Base-by-base conservation (phyloP, 495 filamentous ascomycete genomes). In the Hypoxylon intermedium region DNA sequence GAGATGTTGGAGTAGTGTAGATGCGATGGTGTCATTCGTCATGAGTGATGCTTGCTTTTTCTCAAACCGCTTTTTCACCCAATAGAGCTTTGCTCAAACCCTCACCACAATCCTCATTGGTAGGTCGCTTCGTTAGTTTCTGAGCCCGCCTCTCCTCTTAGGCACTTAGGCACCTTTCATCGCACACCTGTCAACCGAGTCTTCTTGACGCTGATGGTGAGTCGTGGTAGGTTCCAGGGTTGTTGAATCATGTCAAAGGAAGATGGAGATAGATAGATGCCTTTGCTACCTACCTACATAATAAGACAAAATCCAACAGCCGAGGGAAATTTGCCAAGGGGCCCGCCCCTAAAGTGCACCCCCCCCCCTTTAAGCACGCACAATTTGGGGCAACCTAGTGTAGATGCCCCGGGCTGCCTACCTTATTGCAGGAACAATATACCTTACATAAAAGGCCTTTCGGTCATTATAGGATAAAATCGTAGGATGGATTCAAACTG, bases 241-340 rank as follows among this genome's bases (percentile, higher is more conserved):
- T 53, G 19, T 21, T 57, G 59, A 63, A 57, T 57, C 47, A 36
- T 56, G 52, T 52, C 24, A 26, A 40, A 9, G 34, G 16, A 36
- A 36, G n/a, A n/a, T n/a, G n/a, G n/a, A n/a, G n/a, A n/a, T n/a
- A n/a, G n/a, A n/a, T n/a, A n/a, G n/a, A n/a, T n/a, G n/a, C n/a
- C n/a, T n/a, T n/a, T n/a, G n/a, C n/a, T 41, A 26, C 24, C 24
- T 26, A 26, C 4, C 24, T 26, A 26, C 24, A 26, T 26, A 7
- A 26, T 20, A 56, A n/a, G n/a, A n/a, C n/a, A n/a, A n/a, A n/a
- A n/a, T n/a, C n/a, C n/a, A n/a, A 56, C 38, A 56, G 41, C 40
- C 51, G 34, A 52, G 9, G 9, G 23, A 26, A 52, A 41, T 51
- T 40, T 40, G 47, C 47, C 47, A 49, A 49, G 34, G 34, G 23